These are phyloP conservation scores for Helichrysum umbraculigerum DNA, from an alignment of 129 eudicot species.

Conservation along the genomic window DNA sequence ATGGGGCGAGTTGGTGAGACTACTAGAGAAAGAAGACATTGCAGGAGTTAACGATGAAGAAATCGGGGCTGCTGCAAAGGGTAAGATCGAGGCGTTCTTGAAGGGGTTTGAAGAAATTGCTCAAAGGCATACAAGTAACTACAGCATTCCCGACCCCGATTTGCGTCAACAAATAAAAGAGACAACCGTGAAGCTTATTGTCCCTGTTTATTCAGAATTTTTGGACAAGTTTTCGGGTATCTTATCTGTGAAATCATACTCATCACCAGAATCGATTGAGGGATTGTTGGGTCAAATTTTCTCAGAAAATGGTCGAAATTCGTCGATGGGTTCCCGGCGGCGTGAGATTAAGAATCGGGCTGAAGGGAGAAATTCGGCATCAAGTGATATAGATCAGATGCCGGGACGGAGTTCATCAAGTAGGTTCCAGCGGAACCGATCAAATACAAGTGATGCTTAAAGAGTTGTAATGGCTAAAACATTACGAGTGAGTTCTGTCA, in stretches of 20 bases:
- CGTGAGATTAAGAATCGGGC: slow-evolving; percentile 36
- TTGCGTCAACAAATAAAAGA: slow-evolving; percentile 68
- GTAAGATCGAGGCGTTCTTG: slow-evolving; percentile 58
- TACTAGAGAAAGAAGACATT: slow-evolving; percentile 57
- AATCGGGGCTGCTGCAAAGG: slow-evolving; percentile 34
- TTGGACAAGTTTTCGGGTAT: slow-evolving; percentile 38
- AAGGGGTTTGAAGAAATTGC: slow-evolving; percentile 60
- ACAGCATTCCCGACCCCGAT: slow-evolving; percentile 64
- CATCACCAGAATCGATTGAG: slow-evolving; percentile 50
- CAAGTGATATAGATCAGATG: slow-evolving; percentile 41
- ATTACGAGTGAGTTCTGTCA: slow-evolving; percentile 12
- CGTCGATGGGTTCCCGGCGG: slow-evolving; percentile 22
- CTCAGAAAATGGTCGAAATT: slow-evolving; percentile 28
- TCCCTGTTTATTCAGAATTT: slow-evolving; percentile 59
- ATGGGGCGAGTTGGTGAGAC: slow-evolving; percentile 64
- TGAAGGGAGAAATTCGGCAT: slow-evolving; percentile 45
- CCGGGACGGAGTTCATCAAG: slow-evolving; percentile 25
- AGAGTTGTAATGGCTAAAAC: slow-evolving; percentile 10
- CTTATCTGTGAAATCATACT: slow-evolving; percentile 37
- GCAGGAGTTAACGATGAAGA: slow-evolving; percentile 34
- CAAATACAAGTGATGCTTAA: slow-evolving; percentile 47
- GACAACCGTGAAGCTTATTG: slow-evolving; percentile 62
- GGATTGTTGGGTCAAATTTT: slow-evolving; percentile 46
- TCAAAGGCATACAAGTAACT: slow-evolving; percentile 45
- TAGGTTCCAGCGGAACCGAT: slow-evolving; percentile 39